Evolutionary conservation across 768 basidiomycete genomes (phyloP).

Genomic region (Saitozyma sp.): DNA sequence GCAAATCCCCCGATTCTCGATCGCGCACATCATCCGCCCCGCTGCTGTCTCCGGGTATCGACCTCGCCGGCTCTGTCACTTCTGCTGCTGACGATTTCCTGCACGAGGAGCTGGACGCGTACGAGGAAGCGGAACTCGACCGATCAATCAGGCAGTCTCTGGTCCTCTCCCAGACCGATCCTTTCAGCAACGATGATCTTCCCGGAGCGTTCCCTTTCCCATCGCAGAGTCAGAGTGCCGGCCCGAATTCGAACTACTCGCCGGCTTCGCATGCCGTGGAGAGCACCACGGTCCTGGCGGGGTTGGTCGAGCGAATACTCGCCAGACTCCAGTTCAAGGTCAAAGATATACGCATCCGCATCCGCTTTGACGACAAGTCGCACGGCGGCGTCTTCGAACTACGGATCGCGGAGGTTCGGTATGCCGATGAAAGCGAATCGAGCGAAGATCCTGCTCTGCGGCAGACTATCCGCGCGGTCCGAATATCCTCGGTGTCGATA

Average conservation of each 20-base stretch:
- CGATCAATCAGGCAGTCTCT: conserved; percentile 65
- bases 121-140: conserved; percentile 70
- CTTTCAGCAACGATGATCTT: conserved; percentile 29
- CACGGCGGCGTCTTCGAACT: conserved; percentile 38
- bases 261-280: conserved; percentile 29
- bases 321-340: conserved; percentile 50
- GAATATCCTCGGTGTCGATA: conserved; percentile 21
- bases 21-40: not conserved
- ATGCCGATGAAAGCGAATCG: conserved; percentile 32
- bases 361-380: conserved; percentile 24
- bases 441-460: conserved; percentile 5
- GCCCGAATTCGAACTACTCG: not conserved
- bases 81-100: conserved; percentile 85
- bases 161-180: conserved; percentile 33
- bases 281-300: conserved; percentile 51
- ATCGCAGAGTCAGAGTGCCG: not conserved
- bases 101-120: conserved; percentile 71
- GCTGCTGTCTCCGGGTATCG: conserved; percentile 27
- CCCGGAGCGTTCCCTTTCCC: conserved; percentile 38
- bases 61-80: conserved; percentile 74
- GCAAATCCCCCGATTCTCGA: conserved; percentile 16
- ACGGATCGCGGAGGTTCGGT: conserved; percentile 35
- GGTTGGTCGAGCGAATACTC: conserved; percentile 51
- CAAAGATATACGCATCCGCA: conserved; percentile 32
- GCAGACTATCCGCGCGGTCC: conserved; percentile 21